Conservation (phyloP, 768 basidiomycete genomes). For the Tricholoma bakamatsutake region DNA sequence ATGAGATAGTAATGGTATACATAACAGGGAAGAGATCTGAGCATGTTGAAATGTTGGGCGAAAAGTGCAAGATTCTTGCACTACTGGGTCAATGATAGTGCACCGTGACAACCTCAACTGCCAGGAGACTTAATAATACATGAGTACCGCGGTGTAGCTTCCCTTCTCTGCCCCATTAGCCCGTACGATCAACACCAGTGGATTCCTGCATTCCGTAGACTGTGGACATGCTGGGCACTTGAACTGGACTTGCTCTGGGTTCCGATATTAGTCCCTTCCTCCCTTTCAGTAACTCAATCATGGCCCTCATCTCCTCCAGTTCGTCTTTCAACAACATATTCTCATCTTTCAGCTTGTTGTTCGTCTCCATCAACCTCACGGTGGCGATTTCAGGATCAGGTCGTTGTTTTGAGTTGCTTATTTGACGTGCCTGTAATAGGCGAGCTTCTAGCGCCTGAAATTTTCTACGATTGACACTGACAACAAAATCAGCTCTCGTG, state of each 20-base stretch:
- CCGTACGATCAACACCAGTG: too few species aligned
- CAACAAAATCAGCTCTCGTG: slow-evolving; percentile 2
- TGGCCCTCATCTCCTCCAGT: slow-evolving; percentile 59
- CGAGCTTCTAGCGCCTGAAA: slow-evolving; percentile 59
- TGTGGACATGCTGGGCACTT: neutral
- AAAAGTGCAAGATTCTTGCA: too few species aligned
- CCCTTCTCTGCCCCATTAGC: too few species aligned
- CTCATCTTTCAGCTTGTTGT: slow-evolving; percentile 49
- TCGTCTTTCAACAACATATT: slow-evolving; percentile 43
- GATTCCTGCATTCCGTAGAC: too few species aligned
- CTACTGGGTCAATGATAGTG: too few species aligned
- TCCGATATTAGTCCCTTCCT: slow-evolving; percentile 37
- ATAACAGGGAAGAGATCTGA: too few species aligned
- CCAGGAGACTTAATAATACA: too few species aligned
- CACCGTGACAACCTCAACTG: too few species aligned
- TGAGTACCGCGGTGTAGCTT: too few species aligned
- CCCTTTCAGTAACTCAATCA: slow-evolving; percentile 63
- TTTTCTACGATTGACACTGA: slow-evolving; percentile 51
- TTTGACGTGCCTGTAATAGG: slow-evolving; percentile 38
- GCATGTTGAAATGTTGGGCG: too few species aligned
- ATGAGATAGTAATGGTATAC: too few species aligned
- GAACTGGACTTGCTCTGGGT: slow-evolving; percentile 36
- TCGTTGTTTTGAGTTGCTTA: slow-evolving; percentile 26
- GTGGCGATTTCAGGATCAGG: slow-evolving; percentile 36
- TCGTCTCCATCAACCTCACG: slow-evolving; percentile 47